Base-by-base conservation (phyloP, 208 protist genomes). In the Crithidia fasciculata region DNA sequence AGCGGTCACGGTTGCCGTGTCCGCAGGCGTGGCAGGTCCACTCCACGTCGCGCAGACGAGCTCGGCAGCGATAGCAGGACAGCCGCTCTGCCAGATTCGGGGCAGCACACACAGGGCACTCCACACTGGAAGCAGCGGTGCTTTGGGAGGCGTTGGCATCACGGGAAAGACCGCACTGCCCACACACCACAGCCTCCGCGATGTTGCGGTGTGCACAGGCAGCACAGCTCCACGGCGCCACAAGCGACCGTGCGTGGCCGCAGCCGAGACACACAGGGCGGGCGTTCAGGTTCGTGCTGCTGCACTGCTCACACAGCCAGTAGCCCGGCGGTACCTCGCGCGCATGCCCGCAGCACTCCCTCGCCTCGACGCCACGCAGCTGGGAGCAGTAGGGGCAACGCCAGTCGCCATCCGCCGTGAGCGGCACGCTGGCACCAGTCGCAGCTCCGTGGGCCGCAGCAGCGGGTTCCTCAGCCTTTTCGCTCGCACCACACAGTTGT, bases 361-460 rank as follows among this genome's bases (percentile, higher is more conserved):
- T 62, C 19, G 55, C 66, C 54, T 65, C 79, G 56, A 85, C 81
- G 16, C 19, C 15, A 13, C 66, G 57, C 19, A 87, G 59, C 43
- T 79, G 74, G 39, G 87, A 75, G 74, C 92, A 96, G 69, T 91
- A 96, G 39, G 89, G 87, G 55, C 92, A 96, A 57, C 85, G 89
- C 89, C 92, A 96, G 54, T 87, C 67, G 28, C 87, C 86, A 6
- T 86, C 49, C 19, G 64, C 54, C 6, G 39, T 66, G 18, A 12
- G 62, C 8, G 70, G 66, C 5, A 70, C 13, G 13, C 54, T 61
- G 37, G 55, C 55, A 15, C 44, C 41, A 2, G 19, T 5, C 56
- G 47, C 40, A 52, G 43, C 28, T 28, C 28, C 28, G 28, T 28
- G 28, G 28, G 28, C 28, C 28, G 28, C 28, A 28, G 28, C 28